Conservation (phyloP, 2,329 filamentous ascomycete genomes). For the Hymenoscyphus scutula region DNA sequence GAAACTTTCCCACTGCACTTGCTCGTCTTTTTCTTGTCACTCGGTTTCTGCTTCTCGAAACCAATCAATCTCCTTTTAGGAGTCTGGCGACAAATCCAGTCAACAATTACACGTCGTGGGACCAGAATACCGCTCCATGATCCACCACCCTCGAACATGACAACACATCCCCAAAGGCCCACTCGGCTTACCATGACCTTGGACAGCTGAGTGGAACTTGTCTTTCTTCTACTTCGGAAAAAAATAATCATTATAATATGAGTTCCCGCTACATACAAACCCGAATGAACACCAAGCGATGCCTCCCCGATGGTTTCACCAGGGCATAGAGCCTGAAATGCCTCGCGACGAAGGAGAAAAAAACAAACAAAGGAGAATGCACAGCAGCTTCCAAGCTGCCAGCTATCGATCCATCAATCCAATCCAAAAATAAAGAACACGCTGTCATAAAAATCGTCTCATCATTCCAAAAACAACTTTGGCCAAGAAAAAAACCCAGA, state of each 20-base stretch:
- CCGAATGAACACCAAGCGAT: constrained; percentile 30
- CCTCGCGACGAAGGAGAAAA: constrained; percentile 19
- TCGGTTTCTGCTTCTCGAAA: neutral
- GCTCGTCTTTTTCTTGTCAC: constrained; percentile 1
- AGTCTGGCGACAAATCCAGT: neutral
- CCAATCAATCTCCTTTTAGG: neutral
- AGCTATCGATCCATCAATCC: constrained; percentile 18
- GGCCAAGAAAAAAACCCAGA: constrained; percentile 21
- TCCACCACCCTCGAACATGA: neutral
- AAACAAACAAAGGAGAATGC: constrained; percentile 19
- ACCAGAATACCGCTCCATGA: neutral
- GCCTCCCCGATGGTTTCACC: constrained; percentile 20
- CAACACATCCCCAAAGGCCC: neutral
- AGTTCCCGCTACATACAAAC: constrained; percentile 31
- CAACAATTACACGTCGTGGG: neutral
- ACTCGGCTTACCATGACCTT: neutral
- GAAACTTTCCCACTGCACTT: constrained; percentile 11
- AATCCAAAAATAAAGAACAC: constrained; percentile 8
- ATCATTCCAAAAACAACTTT: constrained; percentile 26
- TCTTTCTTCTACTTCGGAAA: neutral
- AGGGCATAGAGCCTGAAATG: constrained; percentile 9
- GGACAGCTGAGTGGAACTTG: constrained; percentile 4
- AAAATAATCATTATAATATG: constrained; percentile 15
- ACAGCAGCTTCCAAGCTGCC: constrained; percentile 19
- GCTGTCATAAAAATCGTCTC: constrained; percentile 33